phyloP scores from a whole-genome alignment of 768 basidiomycete species.

The Lanmaoa rubissima region DNA sequence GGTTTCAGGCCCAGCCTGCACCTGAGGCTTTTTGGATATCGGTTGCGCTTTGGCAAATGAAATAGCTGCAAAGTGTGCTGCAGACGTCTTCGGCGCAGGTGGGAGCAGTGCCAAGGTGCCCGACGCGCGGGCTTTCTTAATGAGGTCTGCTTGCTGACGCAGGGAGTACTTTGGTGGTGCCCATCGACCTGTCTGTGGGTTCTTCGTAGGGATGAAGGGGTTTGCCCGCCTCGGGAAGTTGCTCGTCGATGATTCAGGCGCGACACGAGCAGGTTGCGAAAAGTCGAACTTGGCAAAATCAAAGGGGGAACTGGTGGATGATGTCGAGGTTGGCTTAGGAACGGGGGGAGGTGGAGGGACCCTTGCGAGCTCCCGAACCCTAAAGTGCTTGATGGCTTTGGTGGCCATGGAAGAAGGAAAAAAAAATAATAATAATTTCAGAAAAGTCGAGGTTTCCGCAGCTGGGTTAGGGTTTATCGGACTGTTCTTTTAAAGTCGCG shows the following conservation, averaged over 20 bases:
- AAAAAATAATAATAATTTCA: no score
- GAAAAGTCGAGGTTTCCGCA: no score
- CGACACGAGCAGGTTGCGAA: conserved; percentile 10
- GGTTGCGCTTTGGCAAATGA: conserved; percentile 18
- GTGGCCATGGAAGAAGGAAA: conserved; percentile 14
- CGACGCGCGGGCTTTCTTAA: conserved; percentile 63
- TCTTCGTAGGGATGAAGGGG: conserved; percentile 68
- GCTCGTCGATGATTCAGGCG: conserved; percentile 5
- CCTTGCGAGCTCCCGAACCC: conserved; percentile 25
- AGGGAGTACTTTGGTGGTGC: conserved; percentile 67
- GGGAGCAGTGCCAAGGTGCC: conserved; percentile 62
- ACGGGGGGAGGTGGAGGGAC: conserved; percentile 23
- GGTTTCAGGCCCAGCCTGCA: neutral
- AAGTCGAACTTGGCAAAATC: conserved; percentile 22
- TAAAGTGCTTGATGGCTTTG: conserved; percentile 27
- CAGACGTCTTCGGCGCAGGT: conserved; percentile 57
- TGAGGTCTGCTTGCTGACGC: conserved; percentile 73
- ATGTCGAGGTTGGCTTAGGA: conserved; percentile 17
- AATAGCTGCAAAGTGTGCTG: conserved; percentile 23
- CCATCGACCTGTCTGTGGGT: conserved; percentile 63
- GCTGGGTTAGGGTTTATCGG: no score
- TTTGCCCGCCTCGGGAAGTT: conserved; percentile 40
- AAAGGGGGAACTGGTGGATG: conserved; percentile 6
- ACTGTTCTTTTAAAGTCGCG: no score
- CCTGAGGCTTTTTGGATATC: conserved; percentile 1